Evolutionary conservation across 1,284 basidiomycete species (phyloP), one percentile per base, ranked within the genome.

Genomic region (Mycena citricolor): DNA sequence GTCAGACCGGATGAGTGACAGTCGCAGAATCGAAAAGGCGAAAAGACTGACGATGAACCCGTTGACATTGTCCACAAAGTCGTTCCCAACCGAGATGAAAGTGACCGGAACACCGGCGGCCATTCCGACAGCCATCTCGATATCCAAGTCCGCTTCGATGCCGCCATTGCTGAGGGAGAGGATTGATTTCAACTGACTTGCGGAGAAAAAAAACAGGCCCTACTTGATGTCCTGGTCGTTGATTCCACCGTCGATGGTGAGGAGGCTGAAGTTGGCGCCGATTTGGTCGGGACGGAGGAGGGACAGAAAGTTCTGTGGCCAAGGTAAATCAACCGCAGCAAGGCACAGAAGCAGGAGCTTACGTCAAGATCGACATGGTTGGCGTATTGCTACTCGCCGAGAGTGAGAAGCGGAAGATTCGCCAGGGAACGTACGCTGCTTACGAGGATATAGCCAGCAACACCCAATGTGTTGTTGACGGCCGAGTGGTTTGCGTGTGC

Each of bases 71-170:
- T 51, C 49, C 3, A 5, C 3, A 22, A 2, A 34, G 28, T 43
- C 6, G 8, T 25, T 16, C 3, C 49, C 49, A 7, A 51, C 49
- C 2, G 45, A 41, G 16, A 51, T 47, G 38, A 51, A 51, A 14
- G 32, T 51, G 14, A 39, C 39, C 24, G 49, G 49, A 5, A 51
- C 45, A 5, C 38, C 42, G 2, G 10, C 25, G 2, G 49, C 49
- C 12, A 51, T 10, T 2, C 45, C 37, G 6, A 42, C 34, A 4
- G 42, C 42, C 8, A 34, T 34, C 24, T 51, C 28, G 14, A 19
- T 25, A 20, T 12, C 25, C 11, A 29, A 10, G 14, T 38, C 36
- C 6, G 36, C 36, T 17, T 38, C 36, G 16, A 38, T 38, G 16
- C 36, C 36, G 16, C 23, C 36, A 6, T 23, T 5, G 6, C 36